Base-by-base conservation (phyloP, 106 monocot genomes). In the Acorus gramineus region DNA sequence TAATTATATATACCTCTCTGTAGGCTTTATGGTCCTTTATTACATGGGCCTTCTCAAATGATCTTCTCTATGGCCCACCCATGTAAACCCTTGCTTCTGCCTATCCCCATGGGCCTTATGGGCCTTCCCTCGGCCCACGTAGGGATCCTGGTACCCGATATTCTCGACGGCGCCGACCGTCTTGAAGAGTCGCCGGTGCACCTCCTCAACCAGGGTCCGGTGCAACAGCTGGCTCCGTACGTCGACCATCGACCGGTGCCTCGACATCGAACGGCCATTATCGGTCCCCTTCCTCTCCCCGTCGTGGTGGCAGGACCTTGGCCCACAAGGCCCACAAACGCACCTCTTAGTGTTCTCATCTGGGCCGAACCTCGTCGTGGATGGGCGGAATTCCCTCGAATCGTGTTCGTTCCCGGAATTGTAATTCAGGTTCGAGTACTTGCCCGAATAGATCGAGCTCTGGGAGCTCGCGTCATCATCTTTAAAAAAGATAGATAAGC, bases 401-500 rank as follows among this genome's bases (percentile, higher is more conserved):
- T 76, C 89, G 8, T 51, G 74, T 62, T 90, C 90, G 10, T 77
- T 70, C 56, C 71, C 46, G 1, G 82, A 86, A 53, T 57, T 65
- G 68, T 82, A 95, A 71, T 76, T 90, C 64, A 82, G 60, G 50
- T 75, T 44, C 13, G 94, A 95, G 71, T 84, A 82, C 64, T 71
- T 82, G 46, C 80, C 79, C 3, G 79, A 86, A n/a, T 80, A 63
- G 8, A 75, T 75, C 11, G 94, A 94, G 60, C 3, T 70, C 67
- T 61, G 70, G 42, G 70, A 71, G 55, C 52, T 70, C 64, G 67
- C 74, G 70, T 84, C 86, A 57, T 82, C 82, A 55, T 79, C 71
- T 45, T 10, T 42, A 59, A 56, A 72, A 1, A 69, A 46, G 14
- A 28, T 28, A 0, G 28, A 28, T 28, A 28, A 28, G 28, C 28